Evolutionary conservation across 768 basidiomycete species (phyloP).

Genomic region (Boletus rubroflammeus): DNA sequence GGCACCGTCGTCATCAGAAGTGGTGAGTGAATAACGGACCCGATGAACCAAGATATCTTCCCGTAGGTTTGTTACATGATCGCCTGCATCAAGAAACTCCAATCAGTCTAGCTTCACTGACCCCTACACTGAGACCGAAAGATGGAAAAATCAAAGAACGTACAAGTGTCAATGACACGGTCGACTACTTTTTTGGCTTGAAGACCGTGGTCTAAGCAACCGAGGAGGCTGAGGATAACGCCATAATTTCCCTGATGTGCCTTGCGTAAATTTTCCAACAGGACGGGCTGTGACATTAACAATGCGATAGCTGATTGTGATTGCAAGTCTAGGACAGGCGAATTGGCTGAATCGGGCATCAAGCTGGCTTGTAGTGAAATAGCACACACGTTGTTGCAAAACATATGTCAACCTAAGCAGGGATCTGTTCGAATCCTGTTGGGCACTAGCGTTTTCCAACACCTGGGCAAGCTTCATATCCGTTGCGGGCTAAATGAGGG

Average conservation of each 20-base stretch:
- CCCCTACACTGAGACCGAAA: background rate
- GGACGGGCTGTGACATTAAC: conserved; percentile 70
- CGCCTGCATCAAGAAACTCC: conserved; percentile 46
- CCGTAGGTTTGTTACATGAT: conserved; percentile 87
- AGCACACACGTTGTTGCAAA: conserved; percentile 65
- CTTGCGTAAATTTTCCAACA: conserved; percentile 84
- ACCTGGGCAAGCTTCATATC: conserved; percentile 60
- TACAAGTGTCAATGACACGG: conserved; percentile 75
- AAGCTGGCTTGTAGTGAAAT: background rate
- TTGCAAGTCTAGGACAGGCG: conserved; percentile 51
- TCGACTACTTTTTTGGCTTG: conserved; percentile 89
- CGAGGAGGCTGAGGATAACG: conserved; percentile 84
- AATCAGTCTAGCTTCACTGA: conserved; percentile 4
- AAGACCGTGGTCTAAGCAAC: conserved; percentile 85
- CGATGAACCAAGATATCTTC: conserved; percentile 85
- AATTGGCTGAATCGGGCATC: background rate
- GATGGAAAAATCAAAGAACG: conserved; percentile 17
- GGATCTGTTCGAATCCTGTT: conserved; percentile 75
- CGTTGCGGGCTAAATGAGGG: conserved; percentile 35
- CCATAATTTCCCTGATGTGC: conserved; percentile 93
- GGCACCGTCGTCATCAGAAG: conserved; percentile 61
- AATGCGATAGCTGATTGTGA: conserved; percentile 82
- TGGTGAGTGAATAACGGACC: conserved; percentile 80
- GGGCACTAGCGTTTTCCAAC: conserved; percentile 71
- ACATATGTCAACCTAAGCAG: conserved; percentile 76